A percentile compares a stretch with the other conserved stretches of the same genome.
phyloP scores from a whole-genome alignment of 2,329 filamentous ascomycete genomes.

The Clarireedia sp. region DNA sequence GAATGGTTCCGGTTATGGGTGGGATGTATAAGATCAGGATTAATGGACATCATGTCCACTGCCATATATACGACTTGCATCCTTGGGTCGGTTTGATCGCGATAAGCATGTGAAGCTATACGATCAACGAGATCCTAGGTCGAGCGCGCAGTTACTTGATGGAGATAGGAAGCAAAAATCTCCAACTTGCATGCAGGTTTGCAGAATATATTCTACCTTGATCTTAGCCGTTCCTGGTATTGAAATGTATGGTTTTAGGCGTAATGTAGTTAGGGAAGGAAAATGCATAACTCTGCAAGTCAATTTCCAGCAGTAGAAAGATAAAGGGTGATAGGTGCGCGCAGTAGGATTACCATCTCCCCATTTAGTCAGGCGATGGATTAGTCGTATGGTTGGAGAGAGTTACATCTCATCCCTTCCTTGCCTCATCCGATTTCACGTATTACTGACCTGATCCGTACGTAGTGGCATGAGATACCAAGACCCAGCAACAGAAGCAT shows the following conservation, averaged over 20 bases:
- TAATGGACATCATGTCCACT: slow-evolving; percentile 21
- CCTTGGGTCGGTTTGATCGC: slow-evolving; percentile 2
- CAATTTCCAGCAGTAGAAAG: not conserved
- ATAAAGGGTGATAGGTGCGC: not conserved
- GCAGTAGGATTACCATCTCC: not conserved
- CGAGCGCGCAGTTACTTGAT: not conserved
- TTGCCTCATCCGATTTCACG: not conserved
- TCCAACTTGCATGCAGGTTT: not conserved
- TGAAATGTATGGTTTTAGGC: not conserved
- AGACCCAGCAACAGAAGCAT: no score
- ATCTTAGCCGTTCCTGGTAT: not conserved
- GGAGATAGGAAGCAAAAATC: not conserved
- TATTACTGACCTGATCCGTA: no score
- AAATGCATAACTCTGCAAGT: not conserved
- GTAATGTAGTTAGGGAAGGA: not conserved
- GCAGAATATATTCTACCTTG: not conserved
- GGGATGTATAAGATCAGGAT: slow-evolving; percentile 27
- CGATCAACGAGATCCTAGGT: not conserved
- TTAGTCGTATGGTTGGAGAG: not conserved
- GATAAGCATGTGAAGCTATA: not conserved
- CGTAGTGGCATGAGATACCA: no score
- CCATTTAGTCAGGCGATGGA: not conserved
- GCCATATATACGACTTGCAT: slow-evolving; percentile 9
- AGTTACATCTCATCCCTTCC: not conserved
- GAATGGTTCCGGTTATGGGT: slow-evolving; percentile 18